A percentile compares a stretch with the other conserved stretches of the same genome.
These are phyloP conservation scores for Hypoxylon sp. DNA, from an alignment of 2,329 filamentous ascomycete genomes.

Conservation along the genomic window DNA sequence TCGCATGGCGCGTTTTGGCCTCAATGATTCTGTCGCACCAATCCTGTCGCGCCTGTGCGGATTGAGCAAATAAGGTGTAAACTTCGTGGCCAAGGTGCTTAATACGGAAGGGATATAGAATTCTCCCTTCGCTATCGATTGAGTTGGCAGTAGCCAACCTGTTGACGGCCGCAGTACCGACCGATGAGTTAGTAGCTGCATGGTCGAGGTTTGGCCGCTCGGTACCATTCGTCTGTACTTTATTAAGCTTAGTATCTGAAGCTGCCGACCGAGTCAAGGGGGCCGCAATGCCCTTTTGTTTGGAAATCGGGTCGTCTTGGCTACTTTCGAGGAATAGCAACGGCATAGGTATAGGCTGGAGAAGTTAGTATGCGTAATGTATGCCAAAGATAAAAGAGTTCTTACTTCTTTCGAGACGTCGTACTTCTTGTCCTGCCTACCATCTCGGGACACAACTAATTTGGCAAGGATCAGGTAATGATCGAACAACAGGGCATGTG, in stretches of 20 bases:
- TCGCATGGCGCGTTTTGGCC: slow-evolving; percentile 92
- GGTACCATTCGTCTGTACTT: slow-evolving; percentile 60
- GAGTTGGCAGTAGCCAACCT: slow-evolving; percentile 54
- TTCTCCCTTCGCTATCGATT: slow-evolving; percentile 80
- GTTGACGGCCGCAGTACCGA: slow-evolving; percentile 58
- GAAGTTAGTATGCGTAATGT: slow-evolving; percentile 41
- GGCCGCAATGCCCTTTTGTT: slow-evolving; percentile 77
- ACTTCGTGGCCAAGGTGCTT: slow-evolving; percentile 95
- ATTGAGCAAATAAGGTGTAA: slow-evolving; percentile 88
- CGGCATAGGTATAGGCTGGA: slow-evolving; percentile 90
- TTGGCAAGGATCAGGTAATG: slow-evolving; percentile 96
- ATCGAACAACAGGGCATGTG: slow-evolving; percentile 92
- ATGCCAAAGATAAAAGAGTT: slow-evolving; percentile 10
- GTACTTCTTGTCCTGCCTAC: slow-evolving; percentile 80
- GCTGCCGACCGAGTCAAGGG: slow-evolving; percentile 68
- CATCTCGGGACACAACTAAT: slow-evolving; percentile 72
- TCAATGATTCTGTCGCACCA: slow-evolving; percentile 96
- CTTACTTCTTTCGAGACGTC: slow-evolving; percentile 90
- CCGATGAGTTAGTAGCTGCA: slow-evolving; percentile 71
- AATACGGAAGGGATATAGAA: slow-evolving; percentile 92
- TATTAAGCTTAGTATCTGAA: slow-evolving; percentile 66
- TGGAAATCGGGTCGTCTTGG: slow-evolving; percentile 89
- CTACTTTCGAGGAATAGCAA: slow-evolving; percentile 90
- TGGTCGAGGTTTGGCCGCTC: slow-evolving; percentile 71
- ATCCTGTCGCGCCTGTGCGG: slow-evolving; percentile 76